phyloP scores from a whole-genome alignment of 2,329 filamentous ascomycete genomes.

The Penicillium sumatraense region DNA sequence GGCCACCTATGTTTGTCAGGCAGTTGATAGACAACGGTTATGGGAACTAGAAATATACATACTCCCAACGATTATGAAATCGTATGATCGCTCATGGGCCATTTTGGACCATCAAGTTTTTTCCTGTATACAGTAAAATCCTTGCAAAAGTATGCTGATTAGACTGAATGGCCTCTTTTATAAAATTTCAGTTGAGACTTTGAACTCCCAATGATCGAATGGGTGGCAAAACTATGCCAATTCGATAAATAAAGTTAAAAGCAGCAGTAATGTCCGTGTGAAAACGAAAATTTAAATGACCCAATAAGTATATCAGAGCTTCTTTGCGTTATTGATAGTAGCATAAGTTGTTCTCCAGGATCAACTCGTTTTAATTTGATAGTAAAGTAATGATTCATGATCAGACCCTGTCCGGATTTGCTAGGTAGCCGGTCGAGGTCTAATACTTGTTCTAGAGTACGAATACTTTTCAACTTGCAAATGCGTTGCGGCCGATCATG shows the following conservation, averaged over 20 bases:
- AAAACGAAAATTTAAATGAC: too few species aligned
- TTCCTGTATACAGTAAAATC: not conserved
- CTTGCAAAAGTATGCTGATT: too few species aligned
- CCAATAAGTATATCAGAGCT: too few species aligned
- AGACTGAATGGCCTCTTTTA: not conserved
- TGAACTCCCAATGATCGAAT: not conserved
- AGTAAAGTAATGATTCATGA: not conserved
- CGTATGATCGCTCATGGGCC: not conserved
- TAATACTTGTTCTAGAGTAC: not conserved
- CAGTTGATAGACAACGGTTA: not conserved
- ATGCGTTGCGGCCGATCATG: not conserved
- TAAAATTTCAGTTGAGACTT: too few species aligned
- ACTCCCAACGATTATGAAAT: not conserved
- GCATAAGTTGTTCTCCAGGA: not conserved
- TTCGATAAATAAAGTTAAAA: too few species aligned
- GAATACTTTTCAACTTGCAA: not conserved
- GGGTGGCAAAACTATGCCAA: not conserved
- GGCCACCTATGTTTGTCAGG: conserved; percentile 41
- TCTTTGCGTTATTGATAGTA: not conserved
- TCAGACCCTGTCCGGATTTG: not conserved
- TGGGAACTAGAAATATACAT: not conserved
- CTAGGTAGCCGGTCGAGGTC: not conserved
- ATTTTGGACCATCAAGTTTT: not conserved
- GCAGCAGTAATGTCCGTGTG: too few species aligned
- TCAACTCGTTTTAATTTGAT: not conserved